Base-by-base conservation (phyloP, 169 alveolate genomes). In the Toxoplasma gondii region DNA sequence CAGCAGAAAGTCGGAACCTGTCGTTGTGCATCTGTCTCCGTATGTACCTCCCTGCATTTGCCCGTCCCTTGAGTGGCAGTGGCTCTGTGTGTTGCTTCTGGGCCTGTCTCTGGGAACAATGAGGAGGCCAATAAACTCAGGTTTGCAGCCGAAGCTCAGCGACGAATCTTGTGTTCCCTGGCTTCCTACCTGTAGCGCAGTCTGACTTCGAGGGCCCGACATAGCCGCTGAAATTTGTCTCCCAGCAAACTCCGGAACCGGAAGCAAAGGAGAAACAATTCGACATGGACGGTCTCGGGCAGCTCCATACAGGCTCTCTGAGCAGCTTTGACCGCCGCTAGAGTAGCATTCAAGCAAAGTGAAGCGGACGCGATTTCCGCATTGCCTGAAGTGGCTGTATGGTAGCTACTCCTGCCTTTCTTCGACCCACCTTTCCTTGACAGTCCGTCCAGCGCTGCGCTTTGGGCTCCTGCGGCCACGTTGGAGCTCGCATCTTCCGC, bases 291-390 rank as follows among this genome's bases (percentile, higher is more conserved):
- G 1, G 36, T 49, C 41, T 82, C 90, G 17, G 90, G 90, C 90
- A 82, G 36, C 90, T 82, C 90, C 64, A 31, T 36, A 7, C 69
- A 64, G 41, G 90, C 90, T 36, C 67, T 41, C 90, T 82, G 90
- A 10, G 90, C 90, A 22, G 90, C 64, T 82, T 31, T 22, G 69
- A 82, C 90, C 22, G 90, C 53, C 34, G 31, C 90, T 16, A 82
- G 17, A 4, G 38, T 49, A 41, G 64, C 58, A 24, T 64, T 67
- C 64, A 82, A 24, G 27, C 22, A 22, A 19, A 36, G 90, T 22
- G 39, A 29, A 12, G 64, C 90, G 39, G 39, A 19, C 10, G 44
- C 39, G 39, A 38, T 19, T 19, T 78, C 43, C 86, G n/a, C 86
- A 10, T 45, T 29, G 7, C 29, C 39, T 16, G 86, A 7, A 10